These are phyloP conservation scores for baker's yeast (Saccharomyces cerevisiae) DNA, from an alignment of 805 yeast species.

Conservation along the genomic window DNA sequence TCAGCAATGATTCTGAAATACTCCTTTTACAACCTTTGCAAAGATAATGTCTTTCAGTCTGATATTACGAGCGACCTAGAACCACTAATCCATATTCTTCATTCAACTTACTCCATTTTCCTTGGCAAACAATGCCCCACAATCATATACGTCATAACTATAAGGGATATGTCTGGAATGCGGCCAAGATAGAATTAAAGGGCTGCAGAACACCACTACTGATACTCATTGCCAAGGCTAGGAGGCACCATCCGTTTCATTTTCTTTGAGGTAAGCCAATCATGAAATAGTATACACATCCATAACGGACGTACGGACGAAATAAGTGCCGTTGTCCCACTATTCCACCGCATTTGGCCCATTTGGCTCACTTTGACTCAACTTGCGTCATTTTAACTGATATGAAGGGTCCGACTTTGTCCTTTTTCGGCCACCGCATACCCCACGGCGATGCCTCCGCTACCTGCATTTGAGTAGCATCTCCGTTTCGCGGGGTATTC, in stretches of 20 bases:
- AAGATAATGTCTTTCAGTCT: background rate
- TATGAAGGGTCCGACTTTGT: background rate
- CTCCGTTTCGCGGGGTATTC: background rate
- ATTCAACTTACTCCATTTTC: background rate
- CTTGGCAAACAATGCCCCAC: background rate
- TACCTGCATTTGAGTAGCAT: background rate
- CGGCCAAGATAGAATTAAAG: background rate
- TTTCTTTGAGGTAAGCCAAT: background rate
- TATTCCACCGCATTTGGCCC: background rate
- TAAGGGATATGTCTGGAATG: background rate
- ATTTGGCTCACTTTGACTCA: background rate
- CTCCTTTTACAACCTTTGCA: no score
- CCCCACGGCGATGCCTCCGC: background rate
- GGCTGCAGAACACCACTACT: background rate
- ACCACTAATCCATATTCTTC: background rate
- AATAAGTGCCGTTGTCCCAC: background rate
- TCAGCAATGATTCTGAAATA: background rate
- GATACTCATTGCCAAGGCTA: background rate
- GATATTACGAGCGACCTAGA: background rate
- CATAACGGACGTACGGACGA: background rate
- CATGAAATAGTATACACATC: background rate
- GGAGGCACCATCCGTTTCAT: no score
- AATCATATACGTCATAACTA: background rate
- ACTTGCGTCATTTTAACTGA: background rate
- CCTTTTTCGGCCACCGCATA: background rate